Evolutionary conservation across 345 rosid genomes (phyloP), one percentile per base, ranked within the genome.

Genomic region (Cardamine resedifolia): DNA sequence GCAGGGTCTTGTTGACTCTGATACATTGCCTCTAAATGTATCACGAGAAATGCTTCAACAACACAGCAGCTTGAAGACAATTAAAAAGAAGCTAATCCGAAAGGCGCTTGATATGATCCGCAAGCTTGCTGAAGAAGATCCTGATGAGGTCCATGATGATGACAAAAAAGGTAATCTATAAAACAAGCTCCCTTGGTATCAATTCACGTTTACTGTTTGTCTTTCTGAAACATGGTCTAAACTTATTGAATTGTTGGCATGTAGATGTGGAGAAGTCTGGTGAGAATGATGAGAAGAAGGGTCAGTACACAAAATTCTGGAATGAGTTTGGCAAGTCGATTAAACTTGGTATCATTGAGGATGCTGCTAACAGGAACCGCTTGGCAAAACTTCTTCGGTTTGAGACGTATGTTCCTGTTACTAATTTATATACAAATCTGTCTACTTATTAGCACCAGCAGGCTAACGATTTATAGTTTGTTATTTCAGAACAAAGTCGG

Each of bases 1-100:
- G 78, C 88, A 95, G 99, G 99, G 99, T 81, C 96, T 95, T 38
- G 96, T 95, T 80, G 99, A 95, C 83, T 95, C 98, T 3, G 98
- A 91, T 77, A 88, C 98, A 18, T 80, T 95, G 68, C 98, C 96
- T 16, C 90, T 90, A 49, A 95, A 91, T 70, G 99, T 95, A 43
- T 95, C 98, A 30, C 80, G 98, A 71, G 99, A 95, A 83, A 95
- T 95, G 99, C 98, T 91, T 75, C 96, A 95, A 84, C 92, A 87
- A 62, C 97, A 95, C 75, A 84, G 90, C 79, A 95, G 98, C 78
- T 84, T 95, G 79, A 95, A 90, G 82, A 95, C 98, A 69, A 95
- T 91, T 58, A 95, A 95, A 86, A 95, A 95, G 85, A 95, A 95
- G 77, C 94, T 95, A 68, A 91, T 95, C 77, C 81, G 97, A 45